Base-by-base conservation (phyloP, 192 early-diverging fungal species). In the Thoreauomyces humboldtii region DNA sequence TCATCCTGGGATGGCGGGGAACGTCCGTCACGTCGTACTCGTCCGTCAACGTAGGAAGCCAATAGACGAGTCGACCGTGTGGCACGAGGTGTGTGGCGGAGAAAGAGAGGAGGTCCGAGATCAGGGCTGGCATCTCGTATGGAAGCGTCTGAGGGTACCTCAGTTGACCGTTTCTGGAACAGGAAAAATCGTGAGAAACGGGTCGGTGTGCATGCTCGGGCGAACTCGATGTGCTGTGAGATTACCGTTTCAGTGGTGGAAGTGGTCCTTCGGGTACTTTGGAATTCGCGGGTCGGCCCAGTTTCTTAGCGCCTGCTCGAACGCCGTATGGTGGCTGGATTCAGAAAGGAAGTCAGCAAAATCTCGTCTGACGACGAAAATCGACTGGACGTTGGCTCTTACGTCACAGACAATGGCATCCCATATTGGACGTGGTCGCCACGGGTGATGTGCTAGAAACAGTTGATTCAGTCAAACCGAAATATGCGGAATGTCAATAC, bases 381-480 rank as follows among this genome's bases (percentile, higher is more conserved):
- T 52, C 1, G 50, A 50, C 15, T 37, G 55, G 48, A 47, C 35
- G 31, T 25, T n/a, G n/a, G 9, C 11, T 46, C 73, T 34, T 74
- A 80, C 70, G 58, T 95, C 96, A 0, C 91, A 94, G 1, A 97
- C 89, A 34, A 98, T 98, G 5, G 92, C 92, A 74, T 98, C 95
- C 71, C 92, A 80, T 3, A 77, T 62, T 51, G 17, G 42, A 4
- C 19, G 15, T 47, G 19, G 19, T 5, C 91, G 73, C 89, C 90
- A 94, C 1, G 95, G 93, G 38, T 91, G 86, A 50, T 89, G 93
- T 43, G 73, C 69, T 66, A 53, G 6, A 24, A 56, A 14, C 14
- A n/a, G n/a, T n/a, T n/a, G n/a, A n/a, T n/a, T n/a, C n/a, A n/a
- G n/a, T n/a, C n/a, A n/a, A n/a, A n/a, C n/a, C n/a, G n/a, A n/a